Evolutionary conservation across 768 basidiomycete genomes (phyloP), one percentile per base, ranked within the genome.

Genomic region (Cystobasidium onofrii): DNA sequence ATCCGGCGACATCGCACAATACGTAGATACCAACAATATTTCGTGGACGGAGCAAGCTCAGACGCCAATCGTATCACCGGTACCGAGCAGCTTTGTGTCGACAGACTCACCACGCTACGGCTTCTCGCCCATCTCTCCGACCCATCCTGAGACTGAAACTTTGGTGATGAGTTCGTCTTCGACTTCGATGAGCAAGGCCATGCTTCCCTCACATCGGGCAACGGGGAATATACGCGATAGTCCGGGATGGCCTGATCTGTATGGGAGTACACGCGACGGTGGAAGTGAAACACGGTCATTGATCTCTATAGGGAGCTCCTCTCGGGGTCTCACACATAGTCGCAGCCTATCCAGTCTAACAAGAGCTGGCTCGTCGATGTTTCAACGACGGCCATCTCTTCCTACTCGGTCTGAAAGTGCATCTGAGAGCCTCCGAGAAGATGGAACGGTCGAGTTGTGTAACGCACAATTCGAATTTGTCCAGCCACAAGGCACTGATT

Each of bases 401-500:
- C 66, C 66, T 13, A 31, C 17, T 39, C 39, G 63, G 6, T 18
- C 63, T 6, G 39, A 41, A 3, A 50, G 46, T 20, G 2, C 6
- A 25, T 4, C 39, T 6, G 63, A 25, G 10, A 39, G 29, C 54
- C 17, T 25, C 44, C 12, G 25, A 50, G 34, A 34, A n/a, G 66
- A 69, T 13, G 46, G 39, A 7, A 23, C 23, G 10, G 66, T 69
- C 4, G 34, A 69, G 31, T 13, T 69, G n/a, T 9, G 66, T 50
- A 69, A 69, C 29, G 46, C 66, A 1, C 39, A 69, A 27, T 69
- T 69, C 29, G 46, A 69, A 17, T 69, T 69, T 31, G 66, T 52
- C 10, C 66, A 69, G 46, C 66, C 46, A 4, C 34, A 46, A 9
- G 41, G 23, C 6, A 18, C 46, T 12, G 50, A 50, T 17, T 23